Conservation (phyloP, 768 basidiomycete genomes). For the Leucogyrophana mollusca region DNA sequence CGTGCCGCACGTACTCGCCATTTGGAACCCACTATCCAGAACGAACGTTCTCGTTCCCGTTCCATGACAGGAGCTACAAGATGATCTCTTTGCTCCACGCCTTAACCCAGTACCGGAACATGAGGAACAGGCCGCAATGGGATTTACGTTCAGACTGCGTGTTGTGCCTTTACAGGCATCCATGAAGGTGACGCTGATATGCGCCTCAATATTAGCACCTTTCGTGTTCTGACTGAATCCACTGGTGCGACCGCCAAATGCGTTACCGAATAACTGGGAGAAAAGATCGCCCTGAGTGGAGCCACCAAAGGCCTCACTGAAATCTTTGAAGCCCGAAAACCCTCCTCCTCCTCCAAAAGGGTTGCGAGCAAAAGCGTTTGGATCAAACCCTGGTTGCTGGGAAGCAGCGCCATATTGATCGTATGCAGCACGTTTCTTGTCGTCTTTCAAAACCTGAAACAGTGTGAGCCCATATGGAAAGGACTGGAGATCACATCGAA, state of each 20-base stretch:
- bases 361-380: conserved; percentile 69
- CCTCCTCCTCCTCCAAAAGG: conserved; percentile 53
- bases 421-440: conserved; percentile 86
- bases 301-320: conserved; percentile 58
- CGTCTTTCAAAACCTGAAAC: conserved; percentile 84
- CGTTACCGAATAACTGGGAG: conserved; percentile 77
- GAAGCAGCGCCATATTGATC: conserved; percentile 93
- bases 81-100: conserved; percentile 75
- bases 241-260: conserved; percentile 53
- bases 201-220: conserved; percentile 83
- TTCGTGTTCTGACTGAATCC: conserved; percentile 44
- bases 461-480: conserved; percentile 15
- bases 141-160: conserved; percentile 72
- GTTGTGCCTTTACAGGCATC: conserved; percentile 92
- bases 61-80: conserved; percentile 81
- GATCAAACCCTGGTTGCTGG: conserved; percentile 92
- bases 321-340: conserved; percentile 74
- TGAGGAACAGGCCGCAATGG: conserved; percentile 78
- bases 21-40: conserved; percentile 92
- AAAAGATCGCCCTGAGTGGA: conserved; percentile 67
- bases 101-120: conserved; percentile 89
- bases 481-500: conserved; percentile 12
- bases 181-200: conserved; percentile 77
- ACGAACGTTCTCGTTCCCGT: conserved; percentile 87
- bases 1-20: conserved; percentile 85